Evolutionary conservation across 257 asterid species (phyloP).

Genomic region (Fraxinus pennsylvanica): DNA sequence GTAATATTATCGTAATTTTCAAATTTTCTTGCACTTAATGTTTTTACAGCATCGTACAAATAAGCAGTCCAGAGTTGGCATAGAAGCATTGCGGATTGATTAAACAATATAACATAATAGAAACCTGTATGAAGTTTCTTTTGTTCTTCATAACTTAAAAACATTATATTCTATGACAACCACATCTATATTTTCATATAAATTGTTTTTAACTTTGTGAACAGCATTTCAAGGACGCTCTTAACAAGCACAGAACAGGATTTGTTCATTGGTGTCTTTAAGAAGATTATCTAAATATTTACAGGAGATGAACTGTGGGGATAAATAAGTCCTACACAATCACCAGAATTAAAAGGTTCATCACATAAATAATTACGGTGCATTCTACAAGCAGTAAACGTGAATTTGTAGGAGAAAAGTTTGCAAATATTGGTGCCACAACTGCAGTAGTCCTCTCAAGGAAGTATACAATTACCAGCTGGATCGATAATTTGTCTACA

Average conservation of each 20-base stretch:
- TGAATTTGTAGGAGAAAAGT: neutral
- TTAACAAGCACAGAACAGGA: neutral
- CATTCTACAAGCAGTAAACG: neutral
- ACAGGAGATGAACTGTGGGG: neutral
- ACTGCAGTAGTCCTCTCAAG: neutral
- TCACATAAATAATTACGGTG: neutral
- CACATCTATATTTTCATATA: neutral
- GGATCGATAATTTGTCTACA: neutral
- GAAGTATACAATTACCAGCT: neutral
- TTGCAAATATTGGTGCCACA: neutral
- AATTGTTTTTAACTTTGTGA: neutral
- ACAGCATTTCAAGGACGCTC: neutral
- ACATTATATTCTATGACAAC: neutral
- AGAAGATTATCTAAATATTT: too few species aligned
- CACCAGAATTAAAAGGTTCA: neutral
- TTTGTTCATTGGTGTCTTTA: neutral
- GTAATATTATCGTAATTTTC: neutral
- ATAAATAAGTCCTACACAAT: neutral
- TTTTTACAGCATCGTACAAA: neutral
- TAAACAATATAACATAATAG: neutral
- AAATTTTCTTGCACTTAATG: neutral
- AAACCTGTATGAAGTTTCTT: neutral
- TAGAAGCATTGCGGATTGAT: neutral
- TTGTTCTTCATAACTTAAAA: neutral
- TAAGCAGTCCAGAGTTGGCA: neutral